Conservation (phyloP, 495 filamentous ascomycete genomes). For the Trichoderma parareesei region DNA sequence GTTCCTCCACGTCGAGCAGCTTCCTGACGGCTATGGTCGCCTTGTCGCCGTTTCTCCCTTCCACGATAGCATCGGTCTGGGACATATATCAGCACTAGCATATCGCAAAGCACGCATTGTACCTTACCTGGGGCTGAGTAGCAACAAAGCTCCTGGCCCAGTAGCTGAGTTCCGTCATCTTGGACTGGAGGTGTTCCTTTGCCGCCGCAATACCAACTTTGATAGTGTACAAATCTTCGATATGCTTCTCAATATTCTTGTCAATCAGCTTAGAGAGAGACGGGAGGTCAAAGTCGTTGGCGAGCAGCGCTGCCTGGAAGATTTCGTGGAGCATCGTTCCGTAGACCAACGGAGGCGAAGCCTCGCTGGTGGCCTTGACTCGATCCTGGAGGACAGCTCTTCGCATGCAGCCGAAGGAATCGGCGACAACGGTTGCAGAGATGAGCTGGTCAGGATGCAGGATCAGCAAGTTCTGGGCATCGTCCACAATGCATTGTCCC, state of each 20-base stretch:
- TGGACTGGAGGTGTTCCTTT: slow-evolving; percentile 66
- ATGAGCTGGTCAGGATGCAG: slow-evolving; percentile 93
- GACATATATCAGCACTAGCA: slow-evolving; percentile 17
- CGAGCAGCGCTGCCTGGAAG: slow-evolving; percentile 81
- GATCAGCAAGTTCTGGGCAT: slow-evolving; percentile 76
- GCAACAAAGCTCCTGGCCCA: slow-evolving; percentile 82
- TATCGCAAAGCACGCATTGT: background rate
- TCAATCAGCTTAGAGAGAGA: slow-evolving; percentile 59
- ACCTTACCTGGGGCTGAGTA: slow-evolving; percentile 56
- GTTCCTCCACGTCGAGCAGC: slow-evolving; percentile 91
- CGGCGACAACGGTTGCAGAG: slow-evolving; percentile 85
- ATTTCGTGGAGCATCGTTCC: slow-evolving; percentile 89
- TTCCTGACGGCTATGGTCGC: slow-evolving; percentile 82
- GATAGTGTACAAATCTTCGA: slow-evolving; percentile 81
- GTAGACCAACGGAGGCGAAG: slow-evolving; percentile 72
- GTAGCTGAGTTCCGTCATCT: slow-evolving; percentile 63
- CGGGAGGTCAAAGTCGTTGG: slow-evolving; percentile 68
- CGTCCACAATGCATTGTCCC: slow-evolving; percentile 66
- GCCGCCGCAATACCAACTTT: slow-evolving; percentile 65
- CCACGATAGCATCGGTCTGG: slow-evolving; percentile 62
- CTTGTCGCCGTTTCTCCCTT: slow-evolving; percentile 63
- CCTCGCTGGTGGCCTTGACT: slow-evolving; percentile 75
- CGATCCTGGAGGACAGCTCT: slow-evolving; percentile 89
- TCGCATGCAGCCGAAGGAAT: slow-evolving; percentile 82
- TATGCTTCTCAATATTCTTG: slow-evolving; percentile 55